These are phyloP conservation scores for Arabidopsis arenosa DNA, from an alignment of 345 rosid species.

Conservation along the genomic window DNA sequence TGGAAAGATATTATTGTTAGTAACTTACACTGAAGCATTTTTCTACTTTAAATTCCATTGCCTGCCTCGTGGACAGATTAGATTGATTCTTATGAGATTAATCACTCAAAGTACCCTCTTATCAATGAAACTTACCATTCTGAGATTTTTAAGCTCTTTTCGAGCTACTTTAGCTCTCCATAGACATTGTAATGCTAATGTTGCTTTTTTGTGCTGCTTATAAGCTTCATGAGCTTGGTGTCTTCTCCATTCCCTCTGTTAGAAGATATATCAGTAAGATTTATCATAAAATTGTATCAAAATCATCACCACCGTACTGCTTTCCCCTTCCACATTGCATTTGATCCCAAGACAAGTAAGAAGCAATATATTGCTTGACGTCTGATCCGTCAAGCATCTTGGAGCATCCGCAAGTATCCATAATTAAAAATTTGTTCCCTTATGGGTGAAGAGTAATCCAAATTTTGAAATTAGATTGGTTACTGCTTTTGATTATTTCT, in stretches of 20 bases:
- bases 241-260: constrained; percentile 65
- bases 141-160: constrained; percentile 67
- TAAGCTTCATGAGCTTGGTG: constrained; percentile 53
- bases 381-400: constrained; percentile 21
- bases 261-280: constrained; percentile 24
- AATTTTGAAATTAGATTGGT: background rate
- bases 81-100: constrained; percentile 18
- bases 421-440: background rate
- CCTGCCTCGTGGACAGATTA: constrained; percentile 6
- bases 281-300: constrained; percentile 1
- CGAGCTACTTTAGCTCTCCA: constrained; percentile 67
- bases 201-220: constrained; percentile 53
- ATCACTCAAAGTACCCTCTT: constrained; percentile 1
- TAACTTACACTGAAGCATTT: constrained; percentile 11
- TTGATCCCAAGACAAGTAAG: constrained; percentile 1
- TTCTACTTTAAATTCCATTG: background rate
- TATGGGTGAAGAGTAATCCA: constrained; percentile 18
- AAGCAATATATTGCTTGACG: background rate
- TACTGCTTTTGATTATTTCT: constrained; percentile 16
- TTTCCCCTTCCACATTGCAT: background rate
- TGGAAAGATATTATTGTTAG: constrained; percentile 18
- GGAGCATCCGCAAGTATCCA: background rate
- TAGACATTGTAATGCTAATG: constrained; percentile 60
- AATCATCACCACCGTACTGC: background rate
- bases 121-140: constrained; percentile 48